Conservation (phyloP, 768 basidiomycete species). For the Rhizopogon vinicolor region DNA sequence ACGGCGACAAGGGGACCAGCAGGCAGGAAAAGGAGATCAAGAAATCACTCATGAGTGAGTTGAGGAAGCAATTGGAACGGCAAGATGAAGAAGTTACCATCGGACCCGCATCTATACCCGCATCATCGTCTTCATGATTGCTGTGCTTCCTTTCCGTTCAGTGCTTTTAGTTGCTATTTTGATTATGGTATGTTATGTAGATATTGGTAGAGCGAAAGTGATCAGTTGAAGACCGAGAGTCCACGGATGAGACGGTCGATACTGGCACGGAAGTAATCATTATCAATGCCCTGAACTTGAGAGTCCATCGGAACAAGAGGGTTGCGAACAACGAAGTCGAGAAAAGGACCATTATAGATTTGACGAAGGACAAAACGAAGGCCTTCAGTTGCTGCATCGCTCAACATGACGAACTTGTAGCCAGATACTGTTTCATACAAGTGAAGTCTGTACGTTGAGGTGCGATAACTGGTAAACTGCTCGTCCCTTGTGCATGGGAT, state of each 20-base stretch:
- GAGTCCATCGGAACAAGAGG: slow-evolving; percentile 85
- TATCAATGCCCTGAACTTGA: slow-evolving; percentile 81
- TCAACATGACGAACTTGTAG: slow-evolving; percentile 94
- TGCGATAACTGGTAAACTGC: slow-evolving; percentile 85
- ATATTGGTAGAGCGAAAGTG: slow-evolving; percentile 6
- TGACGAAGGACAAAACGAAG: slow-evolving; percentile 80
- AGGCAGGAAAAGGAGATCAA: slow-evolving; percentile 79
- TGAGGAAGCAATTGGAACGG: slow-evolving; percentile 77
- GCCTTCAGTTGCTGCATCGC: slow-evolving; percentile 80
- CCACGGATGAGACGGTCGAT: slow-evolving; percentile 73
- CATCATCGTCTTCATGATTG: slow-evolving; percentile 6
- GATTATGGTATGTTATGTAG: slow-evolving; percentile 12
- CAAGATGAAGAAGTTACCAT: slow-evolving; percentile 31
- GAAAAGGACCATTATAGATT: slow-evolving; percentile 89
- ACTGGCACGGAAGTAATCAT: slow-evolving; percentile 83
- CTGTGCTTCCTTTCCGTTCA: slow-evolving; percentile 10
- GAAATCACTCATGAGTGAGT: slow-evolving; percentile 77
- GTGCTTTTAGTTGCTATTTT: not conserved
- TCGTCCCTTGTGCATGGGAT: slow-evolving; percentile 60
- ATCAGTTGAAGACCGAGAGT: slow-evolving; percentile 38
- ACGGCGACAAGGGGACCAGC: slow-evolving; percentile 52
- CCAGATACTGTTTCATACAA: slow-evolving; percentile 88
- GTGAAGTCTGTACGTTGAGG: slow-evolving; percentile 90
- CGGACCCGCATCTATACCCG: not conserved
- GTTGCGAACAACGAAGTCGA: slow-evolving; percentile 92